A percentile compares a stretch with the other conserved stretches of the same genome.
Conservation (phyloP, 2,329 filamentous ascomycete species). For the Colletotrichum orchidophilum region DNA sequence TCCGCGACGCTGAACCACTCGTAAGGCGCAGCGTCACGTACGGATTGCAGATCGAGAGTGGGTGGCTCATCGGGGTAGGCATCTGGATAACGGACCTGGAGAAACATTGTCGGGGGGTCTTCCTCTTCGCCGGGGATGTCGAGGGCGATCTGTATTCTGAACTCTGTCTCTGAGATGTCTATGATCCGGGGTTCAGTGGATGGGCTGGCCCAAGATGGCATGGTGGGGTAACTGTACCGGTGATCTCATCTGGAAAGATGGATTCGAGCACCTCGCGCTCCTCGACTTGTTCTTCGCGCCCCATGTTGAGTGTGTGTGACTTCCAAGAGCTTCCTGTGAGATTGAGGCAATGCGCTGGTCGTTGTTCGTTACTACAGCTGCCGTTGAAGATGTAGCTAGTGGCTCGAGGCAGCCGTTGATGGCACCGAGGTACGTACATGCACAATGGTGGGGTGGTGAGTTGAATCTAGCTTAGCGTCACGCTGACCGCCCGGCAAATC, state of each 20-base stretch:
- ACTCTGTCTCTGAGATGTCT: conserved; percentile 93
- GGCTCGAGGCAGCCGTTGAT: neutral
- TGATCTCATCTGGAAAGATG: conserved; percentile 98
- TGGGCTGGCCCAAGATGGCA: neutral
- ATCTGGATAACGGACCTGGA: conserved; percentile 90
- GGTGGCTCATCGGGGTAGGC: conserved; percentile 91
- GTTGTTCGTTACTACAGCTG: neutral
- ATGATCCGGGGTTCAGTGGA: conserved; percentile 29
- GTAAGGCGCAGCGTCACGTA: conserved; percentile 75
- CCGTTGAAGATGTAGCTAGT: neutral
- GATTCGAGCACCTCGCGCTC: conserved; percentile 98
- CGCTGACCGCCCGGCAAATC: conserved; percentile 48
- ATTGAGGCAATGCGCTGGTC: neutral
- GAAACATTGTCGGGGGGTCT: conserved; percentile 76
- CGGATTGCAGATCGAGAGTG: conserved; percentile 79
- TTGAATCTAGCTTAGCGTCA: conserved; percentile 26
- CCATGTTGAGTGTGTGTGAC: conserved; percentile 57
- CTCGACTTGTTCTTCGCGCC: conserved; percentile 89
- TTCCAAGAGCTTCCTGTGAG: too few species aligned
- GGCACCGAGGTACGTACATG: conserved; percentile 28
- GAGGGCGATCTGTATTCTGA: conserved; percentile 84
- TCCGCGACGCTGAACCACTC: conserved; percentile 80
- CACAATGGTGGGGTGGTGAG: conserved; percentile 29
- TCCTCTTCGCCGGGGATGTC: conserved; percentile 75
- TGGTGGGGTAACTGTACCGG: conserved; percentile 63